Percentiles rank a stretch among this genome's conserved stretches.
These are phyloP conservation scores for Arthroderma sp. DNA, from an alignment of 2,329 filamentous ascomycete genomes.

Conservation along the genomic window DNA sequence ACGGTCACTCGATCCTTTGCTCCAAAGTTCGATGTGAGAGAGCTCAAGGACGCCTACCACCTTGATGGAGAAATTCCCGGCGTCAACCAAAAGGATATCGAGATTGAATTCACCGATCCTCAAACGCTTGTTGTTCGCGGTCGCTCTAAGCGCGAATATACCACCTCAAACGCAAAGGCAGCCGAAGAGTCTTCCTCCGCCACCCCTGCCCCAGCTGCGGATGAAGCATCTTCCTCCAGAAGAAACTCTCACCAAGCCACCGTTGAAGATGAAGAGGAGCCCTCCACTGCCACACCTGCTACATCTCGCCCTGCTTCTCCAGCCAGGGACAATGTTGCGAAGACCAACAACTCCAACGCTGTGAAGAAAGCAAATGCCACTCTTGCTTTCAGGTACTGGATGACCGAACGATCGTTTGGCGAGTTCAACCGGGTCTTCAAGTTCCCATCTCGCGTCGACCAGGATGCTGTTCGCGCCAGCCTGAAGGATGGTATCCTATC, in stretches of 20 bases:
- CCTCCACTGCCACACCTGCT: constrained; percentile 11
- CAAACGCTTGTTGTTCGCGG: constrained; percentile 36
- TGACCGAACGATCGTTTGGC: constrained; percentile 45
- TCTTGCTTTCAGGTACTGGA: constrained; percentile 39
- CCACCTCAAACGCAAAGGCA: constrained; percentile 14
- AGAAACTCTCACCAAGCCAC: constrained; percentile 33
- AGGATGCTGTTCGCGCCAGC: constrained; percentile 46
- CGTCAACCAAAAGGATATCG: constrained; percentile 32
- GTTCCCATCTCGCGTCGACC: constrained; percentile 45
- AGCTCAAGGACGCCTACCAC: constrained; percentile 30
- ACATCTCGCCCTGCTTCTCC: constrained; percentile 10
- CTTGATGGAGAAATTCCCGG: constrained; percentile 38
- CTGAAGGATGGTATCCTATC: constrained; percentile 48
- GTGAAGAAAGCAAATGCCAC: constrained; percentile 17
- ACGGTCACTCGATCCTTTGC: constrained; percentile 23
- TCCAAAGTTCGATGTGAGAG: constrained; percentile 36
- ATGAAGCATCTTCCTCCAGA: constrained; percentile 16
- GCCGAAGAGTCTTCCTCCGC: constrained; percentile 11
- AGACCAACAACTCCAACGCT: constrained; percentile 15
- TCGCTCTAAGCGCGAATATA: constrained; percentile 26
- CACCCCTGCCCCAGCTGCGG: constrained; percentile 6
- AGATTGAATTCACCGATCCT: constrained; percentile 37
- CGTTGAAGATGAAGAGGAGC: constrained; percentile 43
- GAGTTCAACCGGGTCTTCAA: constrained; percentile 46
- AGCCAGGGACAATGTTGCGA: constrained; percentile 18